Conservation (phyloP, 2,329 filamentous ascomycete species). For the Aspergillus uvarum region DNA sequence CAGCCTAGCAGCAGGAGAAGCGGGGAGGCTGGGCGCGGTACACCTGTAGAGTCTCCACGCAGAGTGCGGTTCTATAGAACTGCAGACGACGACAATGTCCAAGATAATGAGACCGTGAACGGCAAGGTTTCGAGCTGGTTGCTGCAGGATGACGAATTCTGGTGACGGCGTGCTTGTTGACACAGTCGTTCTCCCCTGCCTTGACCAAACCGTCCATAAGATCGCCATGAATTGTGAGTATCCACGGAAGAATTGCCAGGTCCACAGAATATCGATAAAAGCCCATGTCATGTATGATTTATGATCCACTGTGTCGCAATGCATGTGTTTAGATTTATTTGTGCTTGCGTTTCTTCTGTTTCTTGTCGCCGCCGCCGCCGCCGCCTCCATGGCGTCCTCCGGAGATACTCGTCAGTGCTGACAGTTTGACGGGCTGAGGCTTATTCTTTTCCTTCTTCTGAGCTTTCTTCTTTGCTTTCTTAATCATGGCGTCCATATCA, state of each 20-base stretch:
- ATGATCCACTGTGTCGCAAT: neutral
- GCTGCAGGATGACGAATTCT: neutral
- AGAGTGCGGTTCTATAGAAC: neutral
- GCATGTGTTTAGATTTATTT: slow-evolving; percentile 14
- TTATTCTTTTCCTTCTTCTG: slow-evolving; percentile 22
- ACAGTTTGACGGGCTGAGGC: slow-evolving; percentile 18
- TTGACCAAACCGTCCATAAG: neutral
- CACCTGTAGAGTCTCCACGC: neutral
- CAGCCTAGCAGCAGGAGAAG: neutral
- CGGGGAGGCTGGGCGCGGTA: neutral
- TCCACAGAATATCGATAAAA: neutral
- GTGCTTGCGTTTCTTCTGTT: slow-evolving; percentile 28
- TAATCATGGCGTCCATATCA: slow-evolving; percentile 18
- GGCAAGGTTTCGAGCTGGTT: neutral
- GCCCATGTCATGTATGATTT: neutral
- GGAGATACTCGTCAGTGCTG: slow-evolving; percentile 33
- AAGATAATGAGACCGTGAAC: neutral
- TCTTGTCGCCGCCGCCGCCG: slow-evolving; percentile 16
- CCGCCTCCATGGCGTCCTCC: slow-evolving; percentile 20
- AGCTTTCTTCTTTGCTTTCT: slow-evolving; percentile 20
- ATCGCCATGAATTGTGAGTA: neutral
- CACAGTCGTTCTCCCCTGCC: neutral
- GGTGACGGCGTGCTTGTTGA: neutral
- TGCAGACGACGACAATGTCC: neutral
- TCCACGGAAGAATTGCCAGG: neutral